A percentile compares a stretch with the other conserved stretches of the same genome.
phyloP scores from a whole-genome alignment of 352 stramenopile genomes.

The Salisapilia sapeloensis region DNA sequence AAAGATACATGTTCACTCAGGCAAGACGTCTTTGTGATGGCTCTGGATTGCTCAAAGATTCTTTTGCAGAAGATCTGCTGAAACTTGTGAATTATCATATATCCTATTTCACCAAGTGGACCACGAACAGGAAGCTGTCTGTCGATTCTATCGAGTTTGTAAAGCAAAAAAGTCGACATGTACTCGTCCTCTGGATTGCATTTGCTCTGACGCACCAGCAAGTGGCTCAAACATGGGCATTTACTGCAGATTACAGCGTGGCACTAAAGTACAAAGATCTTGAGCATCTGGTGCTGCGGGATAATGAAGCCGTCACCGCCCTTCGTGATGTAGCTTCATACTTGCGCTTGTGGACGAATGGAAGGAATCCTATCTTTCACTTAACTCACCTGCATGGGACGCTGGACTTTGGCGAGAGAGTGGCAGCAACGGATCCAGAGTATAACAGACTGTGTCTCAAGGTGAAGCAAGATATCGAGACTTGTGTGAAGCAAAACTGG shows the following conservation, averaged over 20 bases:
- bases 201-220: slow-evolving; percentile 21
- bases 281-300: slow-evolving; percentile 12
- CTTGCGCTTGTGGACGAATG: slow-evolving; percentile 16
- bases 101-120: neutral
- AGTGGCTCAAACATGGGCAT: slow-evolving; percentile 2
- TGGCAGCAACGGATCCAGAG: slow-evolving; percentile 4
- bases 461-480: neutral
- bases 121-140: neutral
- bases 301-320: slow-evolving; percentile 9
- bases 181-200: slow-evolving; percentile 21
- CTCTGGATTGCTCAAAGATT: too few species aligned
- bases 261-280: slow-evolving; percentile 18
- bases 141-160: slow-evolving; percentile 8
- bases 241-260: slow-evolving; percentile 19
- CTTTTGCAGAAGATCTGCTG: too few species aligned
- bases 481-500: neutral
- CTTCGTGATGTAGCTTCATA: slow-evolving; percentile 15
- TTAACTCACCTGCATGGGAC: slow-evolving; percentile 17
- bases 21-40: too few species aligned
- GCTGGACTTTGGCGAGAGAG: slow-evolving; percentile 11
- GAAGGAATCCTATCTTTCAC: slow-evolving; percentile 14
- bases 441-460: neutral
- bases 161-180: slow-evolving; percentile 16
- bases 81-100: too few species aligned
- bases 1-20: slow-evolving; percentile 11